Base-by-base conservation (phyloP, 2,329 filamentous ascomycete genomes). In the Paraphaeosphaeria sporulosa region DNA sequence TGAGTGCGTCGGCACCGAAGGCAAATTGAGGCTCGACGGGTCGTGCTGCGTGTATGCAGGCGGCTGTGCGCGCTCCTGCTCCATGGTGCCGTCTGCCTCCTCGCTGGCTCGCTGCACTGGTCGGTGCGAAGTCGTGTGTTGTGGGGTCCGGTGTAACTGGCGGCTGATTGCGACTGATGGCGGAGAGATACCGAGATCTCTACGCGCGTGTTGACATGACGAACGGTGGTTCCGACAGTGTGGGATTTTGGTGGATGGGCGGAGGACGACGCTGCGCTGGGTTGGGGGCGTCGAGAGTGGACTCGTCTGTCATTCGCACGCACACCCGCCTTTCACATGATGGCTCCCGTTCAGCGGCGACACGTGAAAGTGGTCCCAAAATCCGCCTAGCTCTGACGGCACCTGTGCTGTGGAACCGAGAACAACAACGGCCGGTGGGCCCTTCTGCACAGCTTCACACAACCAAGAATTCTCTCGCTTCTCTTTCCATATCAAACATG, bases 41-140 rank as follows among this genome's bases (percentile, higher is more conserved):
- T 80, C 76, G 68, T 80, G 78, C 60, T 79, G 75, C 15, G 75
- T 66, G 63, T 82, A 82, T 30, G 79, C 76, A 42, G 80, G 80
- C 64, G 80, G 80, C 34, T 57, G 56, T 32, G 56, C 40, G 56
- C 67, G 67, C 44, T 56, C 54, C 57, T 73, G 69, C 61, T 76
- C 68, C 73, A 73, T 40, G 30, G 8, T 32, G 13, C 10, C 44
- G 19, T 25, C 21, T 17, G 6, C 42, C 17, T 17, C 21, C 21
- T 25, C 23, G 44, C 30, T 23, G 23, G 21, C 25, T 27, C 25
- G 44, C 23, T 47, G 44, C 25, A 23, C 19, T 5, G 44, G 13
- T 12, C 30, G 30, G 30, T 32, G 38, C 36, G 36, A 40, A 40
- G 38, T 5, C 38, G 38, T 40, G 38, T 8, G 38, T 40, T 40